Base-by-base conservation (phyloP, 192 early-diverging fungal genomes). In the Coemansia guatemalensis region DNA sequence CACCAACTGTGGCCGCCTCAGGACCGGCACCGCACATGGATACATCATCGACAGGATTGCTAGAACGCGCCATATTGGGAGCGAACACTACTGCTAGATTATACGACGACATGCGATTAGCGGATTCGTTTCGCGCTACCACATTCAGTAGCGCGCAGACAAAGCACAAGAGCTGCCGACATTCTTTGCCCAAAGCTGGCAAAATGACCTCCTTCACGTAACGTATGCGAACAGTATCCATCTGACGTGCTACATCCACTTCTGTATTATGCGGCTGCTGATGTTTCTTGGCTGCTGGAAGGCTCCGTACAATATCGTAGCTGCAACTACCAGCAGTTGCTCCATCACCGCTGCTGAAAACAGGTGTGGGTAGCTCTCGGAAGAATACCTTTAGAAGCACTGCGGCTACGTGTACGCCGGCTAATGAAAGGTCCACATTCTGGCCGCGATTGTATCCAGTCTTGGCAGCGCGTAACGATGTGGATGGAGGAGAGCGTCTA, bases 51-150 rank as follows among this genome's bases (percentile, higher is more conserved):
- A 67, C 48, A n/a, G 77, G 82, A 55, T 71, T 71, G 8, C 26
- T 60, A 2, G 82, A 75, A 24, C 72, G 75, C 20, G 93, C 85
- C 58, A 97, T 73, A 60, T 95, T 97, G 8, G 94, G 94, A 5
- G 92, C 81, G 84, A 92, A 92, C 12, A 95, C 90, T 24, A 95
- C 82, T 0, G 92, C 89, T 59, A 97, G 71, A 61, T 93, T 97
- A 53, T 85, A 78, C 4, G 89, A 55, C 8, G 88, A 89, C 95
- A 97, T 97, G 32, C 85, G 81, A 68, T 93, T 97, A 0, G 53
- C 60, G 9, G 69, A 69, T n/a, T 81, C 71, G 65, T 88, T 74
- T 7, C 81, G 69, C 49, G 90, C 85, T 32, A 96, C 87, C 32
- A 83, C 64, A 48, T 70, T 56, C 21, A 96, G 82, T 29, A 96